Base-by-base conservation (phyloP, 352 stramenopile genomes). In the Globisporangium rhizosaccharum region DNA sequence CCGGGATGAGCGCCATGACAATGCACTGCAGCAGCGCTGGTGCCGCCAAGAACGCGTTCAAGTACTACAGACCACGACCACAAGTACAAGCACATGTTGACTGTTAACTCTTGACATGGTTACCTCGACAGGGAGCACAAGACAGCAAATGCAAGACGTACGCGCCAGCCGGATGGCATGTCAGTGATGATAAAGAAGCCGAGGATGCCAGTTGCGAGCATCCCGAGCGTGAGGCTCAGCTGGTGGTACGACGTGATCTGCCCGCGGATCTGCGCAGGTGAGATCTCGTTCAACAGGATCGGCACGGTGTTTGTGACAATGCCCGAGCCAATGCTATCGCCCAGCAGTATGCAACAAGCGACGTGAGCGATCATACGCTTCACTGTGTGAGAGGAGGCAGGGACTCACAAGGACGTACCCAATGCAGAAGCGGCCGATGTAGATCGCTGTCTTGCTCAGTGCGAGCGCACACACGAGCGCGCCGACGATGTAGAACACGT, bases 241-340 rank as follows among this genome's bases (percentile, higher is more conserved):
- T 97, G 88, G 56, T 97, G 89, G 26, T 95, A 74, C 51, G 85
- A 90, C 18, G 86, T 94, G 61, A 97, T 91, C 54, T 83, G 74
- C 3, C 87, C 87, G 15, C 82, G 73, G 30, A 71, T 78, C 11
- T 65, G 56, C 18, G 66, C 63, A 0, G 87, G 81, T 39, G 87
- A 83, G 51, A 96, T 94, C 57, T 96, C 87, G 28, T 83, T 88
- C 33, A 96, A 62, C 44, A 96, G 65, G 36, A 96, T 88, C 7
- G 87, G 85, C 20, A 88, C 82, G 9, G 86, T 90, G 65, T 90
- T 91, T 23, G 80, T 92, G 20, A 89, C 83, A 41, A 96, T 68
- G 6, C 87, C 85, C 12, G 77, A 90, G 5, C 72, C 83, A 41
- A 90, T 63, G 18, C 68, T 75, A 15, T 28, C 3, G 18, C 17